A percentile compares a stretch with the other conserved stretches of the same genome.
Conservation (phyloP, 352 stramenopile genomes). For the Phytophthora kernoviae region DNA sequence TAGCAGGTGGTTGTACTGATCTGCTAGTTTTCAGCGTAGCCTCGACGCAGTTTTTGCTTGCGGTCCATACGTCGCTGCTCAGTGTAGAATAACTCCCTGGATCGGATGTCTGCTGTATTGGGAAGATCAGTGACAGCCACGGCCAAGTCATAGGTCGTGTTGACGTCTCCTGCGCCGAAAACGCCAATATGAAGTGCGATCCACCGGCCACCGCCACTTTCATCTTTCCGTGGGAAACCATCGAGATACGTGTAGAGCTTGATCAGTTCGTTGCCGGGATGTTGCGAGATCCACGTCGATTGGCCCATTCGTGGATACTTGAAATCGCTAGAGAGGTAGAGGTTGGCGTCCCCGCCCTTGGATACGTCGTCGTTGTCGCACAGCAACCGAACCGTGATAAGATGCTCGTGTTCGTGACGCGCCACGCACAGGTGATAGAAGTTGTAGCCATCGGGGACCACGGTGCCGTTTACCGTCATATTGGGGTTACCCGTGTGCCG, state of each 20-base stretch:
- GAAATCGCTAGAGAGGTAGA: conserved; percentile 74
- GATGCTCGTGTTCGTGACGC: conserved; percentile 80
- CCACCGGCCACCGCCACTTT: conserved; percentile 45
- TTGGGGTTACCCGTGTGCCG: conserved; percentile 64
- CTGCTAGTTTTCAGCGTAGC: not conserved
- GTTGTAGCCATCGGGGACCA: conserved; percentile 53
- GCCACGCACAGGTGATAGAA: conserved; percentile 81
- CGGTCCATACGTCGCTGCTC: conserved; percentile 37
- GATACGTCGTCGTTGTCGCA: conserved; percentile 25
- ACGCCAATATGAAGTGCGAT: conserved; percentile 80
- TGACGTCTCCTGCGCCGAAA: conserved; percentile 39
- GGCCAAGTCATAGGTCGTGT: conserved; percentile 49
- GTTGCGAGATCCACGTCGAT: conserved; percentile 76
- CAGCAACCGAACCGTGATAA: conserved; percentile 68
- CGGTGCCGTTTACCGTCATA: conserved; percentile 66
- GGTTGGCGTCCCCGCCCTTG: conserved; percentile 52
- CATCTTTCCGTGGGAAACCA: conserved; percentile 65
- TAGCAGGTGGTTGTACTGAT: not conserved
- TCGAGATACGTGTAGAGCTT: conserved; percentile 81
- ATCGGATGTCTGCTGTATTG: conserved; percentile 49
- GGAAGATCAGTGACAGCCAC: conserved; percentile 70
- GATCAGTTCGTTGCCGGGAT: conserved; percentile 54
- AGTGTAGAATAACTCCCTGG: conserved; percentile 64
- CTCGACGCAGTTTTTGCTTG: conserved; percentile 15
- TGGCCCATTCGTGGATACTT: conserved; percentile 66